A percentile compares a stretch with the other conserved stretches of the same genome.
These are phyloP conservation scores for Fusarium sp. DNA, from an alignment of 2,329 filamentous ascomycete species.

Conservation along the genomic window DNA sequence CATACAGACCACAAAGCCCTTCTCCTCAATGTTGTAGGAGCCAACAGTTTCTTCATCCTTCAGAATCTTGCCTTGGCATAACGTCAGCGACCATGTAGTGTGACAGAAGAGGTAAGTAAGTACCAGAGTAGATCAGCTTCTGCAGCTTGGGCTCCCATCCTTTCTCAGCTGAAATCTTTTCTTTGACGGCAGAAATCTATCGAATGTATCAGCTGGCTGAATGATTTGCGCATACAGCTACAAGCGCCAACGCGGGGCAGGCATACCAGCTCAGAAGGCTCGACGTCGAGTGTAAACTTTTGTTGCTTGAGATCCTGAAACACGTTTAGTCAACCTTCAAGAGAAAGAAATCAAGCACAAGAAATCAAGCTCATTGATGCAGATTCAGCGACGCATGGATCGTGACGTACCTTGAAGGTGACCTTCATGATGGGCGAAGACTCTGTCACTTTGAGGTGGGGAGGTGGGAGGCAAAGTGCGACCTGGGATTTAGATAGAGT, in stretches of 20 bases:
- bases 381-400: background rate
- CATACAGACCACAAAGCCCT: constrained; percentile 99
- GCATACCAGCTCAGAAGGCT: constrained; percentile 89
- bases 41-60: constrained; percentile 97
- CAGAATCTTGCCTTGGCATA: constrained; percentile 84
- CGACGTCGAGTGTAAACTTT: constrained; percentile 96
- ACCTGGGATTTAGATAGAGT: constrained; percentile 13
- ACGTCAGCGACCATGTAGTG: constrained; percentile 35
- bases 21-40: constrained; percentile 98
- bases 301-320: constrained; percentile 95
- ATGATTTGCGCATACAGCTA: constrained; percentile 24
- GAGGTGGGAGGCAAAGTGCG: constrained; percentile 36
- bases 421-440: constrained; percentile 70
- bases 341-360: background rate
- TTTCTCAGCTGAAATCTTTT: constrained; percentile 91
- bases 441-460: constrained; percentile 46
- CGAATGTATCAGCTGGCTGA: constrained; percentile 16
- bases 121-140: constrained; percentile 99
- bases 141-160: constrained; percentile 90
- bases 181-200: constrained; percentile 89
- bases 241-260: constrained; percentile 45
- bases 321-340: constrained; percentile 12
- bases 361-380: background rate
- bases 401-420: constrained; percentile 67
- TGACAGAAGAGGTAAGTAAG: constrained; percentile 8